Percentiles rank a stretch among this genome's conserved stretches.
Conservation (phyloP, 192 early-diverging fungal species). For the Dissophora globulifera region DNA sequence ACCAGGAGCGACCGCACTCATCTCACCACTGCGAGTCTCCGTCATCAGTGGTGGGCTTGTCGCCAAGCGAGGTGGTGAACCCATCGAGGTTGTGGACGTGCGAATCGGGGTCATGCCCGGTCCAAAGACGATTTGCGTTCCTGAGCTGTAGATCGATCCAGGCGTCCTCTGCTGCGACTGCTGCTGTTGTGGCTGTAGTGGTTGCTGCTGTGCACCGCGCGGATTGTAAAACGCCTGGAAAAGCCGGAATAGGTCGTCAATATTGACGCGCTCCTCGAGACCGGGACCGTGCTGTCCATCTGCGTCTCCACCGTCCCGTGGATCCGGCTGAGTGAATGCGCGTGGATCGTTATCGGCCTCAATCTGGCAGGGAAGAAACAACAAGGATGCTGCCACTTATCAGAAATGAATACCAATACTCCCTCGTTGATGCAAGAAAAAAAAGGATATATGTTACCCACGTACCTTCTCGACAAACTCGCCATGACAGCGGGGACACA, state of each 20-base stretch:
- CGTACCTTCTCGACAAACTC: conserved; percentile 92
- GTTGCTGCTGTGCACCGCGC: conserved; percentile 7
- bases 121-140: conserved; percentile 17
- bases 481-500: conserved; percentile 77
- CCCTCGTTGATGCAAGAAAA: too few species aligned
- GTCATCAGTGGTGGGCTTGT: too few species aligned
- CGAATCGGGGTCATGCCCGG: too few species aligned
- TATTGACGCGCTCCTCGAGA: conserved; percentile 7
- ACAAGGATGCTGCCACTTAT: too few species aligned
- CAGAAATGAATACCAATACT: too few species aligned
- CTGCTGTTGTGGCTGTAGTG: conserved; percentile 10
- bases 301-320: conserved; percentile 14
- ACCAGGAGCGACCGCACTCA: too few species aligned
- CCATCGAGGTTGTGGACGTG: too few species aligned
- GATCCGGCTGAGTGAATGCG: conserved; percentile 24
- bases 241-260: conserved; percentile 28
- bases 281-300: conserved; percentile 2
- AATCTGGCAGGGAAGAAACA: too few species aligned
- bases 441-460: too few species aligned
- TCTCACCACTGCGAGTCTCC: too few species aligned
- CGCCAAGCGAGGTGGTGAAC: too few species aligned
- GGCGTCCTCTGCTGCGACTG: too few species aligned
- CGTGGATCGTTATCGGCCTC: conserved; percentile 58
- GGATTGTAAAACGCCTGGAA: conserved; percentile 20
- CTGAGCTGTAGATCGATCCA: neutral